phyloP scores from a whole-genome alignment of 257 asterid species.

The Nyctanthes arbortristis region DNA sequence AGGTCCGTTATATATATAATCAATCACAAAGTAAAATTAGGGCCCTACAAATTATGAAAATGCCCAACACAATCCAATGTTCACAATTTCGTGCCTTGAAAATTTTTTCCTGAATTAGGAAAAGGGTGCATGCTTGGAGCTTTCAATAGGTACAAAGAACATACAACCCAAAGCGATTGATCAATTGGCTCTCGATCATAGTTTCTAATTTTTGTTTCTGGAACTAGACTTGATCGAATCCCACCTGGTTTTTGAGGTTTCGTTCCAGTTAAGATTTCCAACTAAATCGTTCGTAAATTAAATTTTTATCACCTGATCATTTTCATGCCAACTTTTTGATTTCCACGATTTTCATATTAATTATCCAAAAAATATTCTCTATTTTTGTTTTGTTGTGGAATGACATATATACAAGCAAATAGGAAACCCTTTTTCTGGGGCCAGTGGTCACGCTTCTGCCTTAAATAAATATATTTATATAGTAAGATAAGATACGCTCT shows the following conservation, averaged over 20 bases:
- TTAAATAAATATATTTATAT: background rate
- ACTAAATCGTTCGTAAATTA: too few species aligned
- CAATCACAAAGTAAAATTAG: background rate
- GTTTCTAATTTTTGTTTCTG: constrained; percentile 16
- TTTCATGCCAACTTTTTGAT: too few species aligned
- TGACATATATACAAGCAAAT: background rate
- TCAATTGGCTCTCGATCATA: too few species aligned
- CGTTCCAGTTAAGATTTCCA: too few species aligned
- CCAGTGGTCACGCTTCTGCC: too few species aligned
- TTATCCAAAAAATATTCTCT: background rate
- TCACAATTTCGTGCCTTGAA: background rate
- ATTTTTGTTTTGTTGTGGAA: background rate
- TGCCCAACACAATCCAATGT: background rate
- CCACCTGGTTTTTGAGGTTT: too few species aligned
- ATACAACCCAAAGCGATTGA: too few species aligned
- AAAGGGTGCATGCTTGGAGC: constrained; percentile 29
- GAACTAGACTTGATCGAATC: too few species aligned
- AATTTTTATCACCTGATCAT: too few species aligned
- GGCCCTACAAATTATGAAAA: background rate
- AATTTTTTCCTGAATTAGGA: constrained; percentile 2
- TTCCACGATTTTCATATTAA: background rate
- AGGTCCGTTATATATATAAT: background rate
- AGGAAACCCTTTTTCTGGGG: background rate
- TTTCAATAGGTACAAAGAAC: too few species aligned
- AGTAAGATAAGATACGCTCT: background rate